A percentile compares a stretch with the other conserved stretches of the same genome.
Conservation (phyloP, 192 early-diverging fungal genomes). For the Umbelopsis isabellina region DNA sequence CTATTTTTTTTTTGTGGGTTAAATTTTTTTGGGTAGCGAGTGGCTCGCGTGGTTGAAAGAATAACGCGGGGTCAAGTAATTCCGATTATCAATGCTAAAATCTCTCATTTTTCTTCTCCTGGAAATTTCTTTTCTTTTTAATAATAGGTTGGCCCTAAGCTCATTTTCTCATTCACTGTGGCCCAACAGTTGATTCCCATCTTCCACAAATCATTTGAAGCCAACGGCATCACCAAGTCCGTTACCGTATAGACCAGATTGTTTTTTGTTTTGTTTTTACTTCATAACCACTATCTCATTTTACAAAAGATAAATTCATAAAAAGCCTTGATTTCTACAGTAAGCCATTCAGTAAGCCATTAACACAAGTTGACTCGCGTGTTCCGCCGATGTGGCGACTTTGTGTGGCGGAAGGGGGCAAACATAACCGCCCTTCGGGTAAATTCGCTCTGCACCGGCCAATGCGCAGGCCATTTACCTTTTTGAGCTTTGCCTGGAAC, state of each 20-base stretch:
- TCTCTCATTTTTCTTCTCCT: constrained; percentile 34
- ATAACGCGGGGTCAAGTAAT: background rate
- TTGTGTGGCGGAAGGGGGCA: too few species aligned
- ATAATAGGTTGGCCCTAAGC: constrained; percentile 81
- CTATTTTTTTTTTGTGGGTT: background rate
- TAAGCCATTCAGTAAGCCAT: too few species aligned
- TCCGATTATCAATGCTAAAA: constrained; percentile 13
- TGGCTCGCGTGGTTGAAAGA: constrained; percentile 9
- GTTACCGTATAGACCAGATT: background rate
- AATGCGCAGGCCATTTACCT: too few species aligned
- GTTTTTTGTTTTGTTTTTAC: background rate
- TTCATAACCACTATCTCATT: background rate
- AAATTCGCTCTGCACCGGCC: too few species aligned
- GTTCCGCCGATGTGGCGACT: too few species aligned
- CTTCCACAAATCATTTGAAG: constrained; percentile 46
- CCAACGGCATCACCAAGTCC: constrained; percentile 10
- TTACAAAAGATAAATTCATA: background rate
- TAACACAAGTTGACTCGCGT: too few species aligned
- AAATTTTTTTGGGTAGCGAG: too few species aligned
- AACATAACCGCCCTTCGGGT: too few species aligned
- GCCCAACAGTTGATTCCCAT: constrained; percentile 93
- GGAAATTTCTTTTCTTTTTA: constrained; percentile 43
- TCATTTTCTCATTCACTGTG: constrained; percentile 96
- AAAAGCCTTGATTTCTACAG: background rate
- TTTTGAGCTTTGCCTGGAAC: too few species aligned